A percentile compares a stretch with the other conserved stretches of the same genome.
phyloP scores from a whole-genome alignment of 202 grass and related monocot genomes.

The Saccharum hybrid region DNA sequence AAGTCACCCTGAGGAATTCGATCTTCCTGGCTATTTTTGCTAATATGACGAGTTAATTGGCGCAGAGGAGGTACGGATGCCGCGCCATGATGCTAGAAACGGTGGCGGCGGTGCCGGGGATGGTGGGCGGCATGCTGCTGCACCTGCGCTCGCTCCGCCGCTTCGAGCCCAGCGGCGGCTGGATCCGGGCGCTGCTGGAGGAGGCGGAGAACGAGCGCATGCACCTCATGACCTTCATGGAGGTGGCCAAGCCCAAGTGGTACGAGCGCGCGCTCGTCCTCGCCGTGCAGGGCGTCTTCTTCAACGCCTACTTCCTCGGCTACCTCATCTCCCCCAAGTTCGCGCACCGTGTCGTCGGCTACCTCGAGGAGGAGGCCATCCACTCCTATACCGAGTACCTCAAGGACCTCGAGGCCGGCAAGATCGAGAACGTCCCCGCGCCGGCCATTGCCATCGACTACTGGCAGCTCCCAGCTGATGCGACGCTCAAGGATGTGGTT shows the following conservation, averaged over 20 bases:
- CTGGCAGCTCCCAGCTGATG: conserved; percentile 74
- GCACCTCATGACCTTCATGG: conserved; percentile 99
- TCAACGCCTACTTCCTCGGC: conserved; percentile 86
- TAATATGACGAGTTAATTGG: neutral
- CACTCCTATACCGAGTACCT: conserved; percentile 90
- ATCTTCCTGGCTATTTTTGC: neutral
- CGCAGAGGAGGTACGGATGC: conserved; percentile 81
- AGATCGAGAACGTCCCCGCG: conserved; percentile 76
- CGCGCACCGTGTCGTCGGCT: conserved; percentile 82
- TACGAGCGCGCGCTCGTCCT: conserved; percentile 89
- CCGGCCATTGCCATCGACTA: conserved; percentile 90
- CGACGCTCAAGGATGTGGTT: conserved; percentile 89
- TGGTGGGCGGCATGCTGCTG: conserved; percentile 86
- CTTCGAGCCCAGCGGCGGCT: conserved; percentile 87
- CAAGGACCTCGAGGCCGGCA: conserved; percentile 72
- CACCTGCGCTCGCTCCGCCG: conserved; percentile 87
- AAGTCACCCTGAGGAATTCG: too few relatives aligned
- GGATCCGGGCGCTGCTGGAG: conserved; percentile 81
- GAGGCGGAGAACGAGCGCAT: conserved; percentile 97
- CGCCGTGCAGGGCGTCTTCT: conserved; percentile 91
- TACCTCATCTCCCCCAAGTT: conserved; percentile 88
- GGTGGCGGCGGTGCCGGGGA: conserved; percentile 89
- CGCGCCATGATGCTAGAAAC: conserved; percentile 96
- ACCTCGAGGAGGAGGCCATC: conserved; percentile 94
- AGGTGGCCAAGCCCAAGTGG: conserved; percentile 78